A percentile compares a stretch with the other conserved stretches of the same genome.
Conservation (phyloP, 2,329 filamentous ascomycete species). For the Alternaria solani region DNA sequence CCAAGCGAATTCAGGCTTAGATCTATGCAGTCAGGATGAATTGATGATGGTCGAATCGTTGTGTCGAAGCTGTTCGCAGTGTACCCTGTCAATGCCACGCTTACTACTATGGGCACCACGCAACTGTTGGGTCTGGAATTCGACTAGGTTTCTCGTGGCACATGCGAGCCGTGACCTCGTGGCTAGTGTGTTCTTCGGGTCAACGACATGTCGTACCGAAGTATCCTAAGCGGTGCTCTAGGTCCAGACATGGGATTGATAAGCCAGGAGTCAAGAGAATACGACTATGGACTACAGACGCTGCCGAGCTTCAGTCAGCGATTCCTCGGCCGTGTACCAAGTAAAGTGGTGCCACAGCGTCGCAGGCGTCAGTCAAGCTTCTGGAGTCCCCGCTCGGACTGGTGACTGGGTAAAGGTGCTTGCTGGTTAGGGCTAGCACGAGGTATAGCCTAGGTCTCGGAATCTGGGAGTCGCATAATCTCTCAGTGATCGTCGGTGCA, state of each 20-base stretch:
- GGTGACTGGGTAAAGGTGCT: constrained; percentile 27
- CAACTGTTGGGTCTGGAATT: not conserved
- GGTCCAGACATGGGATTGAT: constrained; percentile 17
- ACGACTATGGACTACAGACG: constrained; percentile 8
- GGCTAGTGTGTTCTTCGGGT: constrained; percentile 5
- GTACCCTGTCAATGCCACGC: constrained; percentile 15
- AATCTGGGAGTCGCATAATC: constrained; percentile 28
- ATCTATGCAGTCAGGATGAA: constrained; percentile 31
- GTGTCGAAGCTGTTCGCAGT: constrained; percentile 22
- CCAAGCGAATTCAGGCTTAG: constrained; percentile 32
- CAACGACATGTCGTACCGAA: constrained; percentile 8
- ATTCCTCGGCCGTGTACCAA: constrained; percentile 6
- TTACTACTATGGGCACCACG: constrained; percentile 7
- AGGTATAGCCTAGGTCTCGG: constrained; percentile 32
- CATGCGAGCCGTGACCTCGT: constrained; percentile 2
- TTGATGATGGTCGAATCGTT: constrained; percentile 31
- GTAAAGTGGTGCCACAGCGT: constrained; percentile 27
- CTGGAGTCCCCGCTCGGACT: constrained; percentile 37
- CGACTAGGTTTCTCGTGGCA: constrained; percentile 17
- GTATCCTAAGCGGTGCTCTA: constrained; percentile 9
- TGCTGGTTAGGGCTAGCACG: constrained; percentile 34
- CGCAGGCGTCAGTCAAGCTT: constrained; percentile 22
- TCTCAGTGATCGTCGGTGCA: constrained; percentile 30
- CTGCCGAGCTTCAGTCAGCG: constrained; percentile 20
- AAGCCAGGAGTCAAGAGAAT: constrained; percentile 22